Evolutionary conservation across 2,329 filamentous ascomycete genomes (phyloP).

Genomic region (Drechslera avenae): DNA sequence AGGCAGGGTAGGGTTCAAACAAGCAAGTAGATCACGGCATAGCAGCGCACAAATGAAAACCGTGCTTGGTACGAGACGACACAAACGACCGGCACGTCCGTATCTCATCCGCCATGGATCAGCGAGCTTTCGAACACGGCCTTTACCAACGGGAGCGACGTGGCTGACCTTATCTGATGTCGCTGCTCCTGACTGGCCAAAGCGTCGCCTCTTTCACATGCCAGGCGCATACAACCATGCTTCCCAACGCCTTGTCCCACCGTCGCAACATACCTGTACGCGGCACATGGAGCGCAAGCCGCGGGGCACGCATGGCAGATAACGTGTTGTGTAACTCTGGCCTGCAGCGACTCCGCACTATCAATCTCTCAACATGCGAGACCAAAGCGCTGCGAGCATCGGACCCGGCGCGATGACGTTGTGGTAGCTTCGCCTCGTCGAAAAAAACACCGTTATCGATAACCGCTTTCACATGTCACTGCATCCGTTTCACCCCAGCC

Average conservation of each 20-base stretch:
- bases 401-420: conserved; percentile 8
- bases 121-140: neutral
- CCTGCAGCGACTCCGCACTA: conserved; percentile 6
- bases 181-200: conserved; percentile 16
- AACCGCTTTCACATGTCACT: conserved; percentile 36
- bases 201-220: conserved; percentile 32
- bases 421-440: conserved; percentile 2
- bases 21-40: neutral
- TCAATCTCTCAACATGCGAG: conserved; percentile 1
- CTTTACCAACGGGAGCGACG: conserved; percentile 13
- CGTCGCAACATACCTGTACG: conserved; percentile 19
- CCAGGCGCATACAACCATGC: conserved; percentile 17
- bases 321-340: conserved; percentile 5
- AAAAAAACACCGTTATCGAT: conserved; percentile 23
- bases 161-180: conserved; percentile 17
- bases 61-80: neutral
- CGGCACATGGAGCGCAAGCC: conserved; percentile 5
- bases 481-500: conserved; percentile 4
- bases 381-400: neutral
- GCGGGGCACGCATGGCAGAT: conserved; percentile 10
- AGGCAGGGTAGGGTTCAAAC: conserved; percentile 3
- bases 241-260: conserved; percentile 22
- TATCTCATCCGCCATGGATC: neutral
- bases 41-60: conserved; percentile 3
- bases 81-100: neutral